Percentiles rank a stretch among this genome's conserved stretches.
Conservation (phyloP, 2,329 filamentous ascomycete species). For the Westerdykella sp. region DNA sequence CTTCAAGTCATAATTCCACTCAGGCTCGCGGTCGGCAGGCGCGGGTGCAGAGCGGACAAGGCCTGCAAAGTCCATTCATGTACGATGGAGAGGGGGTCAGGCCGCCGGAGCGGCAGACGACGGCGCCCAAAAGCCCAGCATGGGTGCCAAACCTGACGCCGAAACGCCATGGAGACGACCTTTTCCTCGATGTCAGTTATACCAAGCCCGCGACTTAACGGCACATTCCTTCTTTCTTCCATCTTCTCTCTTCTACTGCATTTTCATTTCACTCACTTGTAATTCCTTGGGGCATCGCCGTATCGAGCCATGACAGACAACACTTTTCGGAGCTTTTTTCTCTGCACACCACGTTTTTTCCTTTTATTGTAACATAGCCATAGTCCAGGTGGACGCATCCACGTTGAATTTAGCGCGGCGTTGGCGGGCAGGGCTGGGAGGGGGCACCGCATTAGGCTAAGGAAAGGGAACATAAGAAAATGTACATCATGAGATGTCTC, state of each 20-base stretch:
- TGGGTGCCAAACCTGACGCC: slow-evolving; percentile 64
- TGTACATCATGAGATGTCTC: not conserved
- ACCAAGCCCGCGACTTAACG: slow-evolving; percentile 5
- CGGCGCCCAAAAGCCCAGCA: slow-evolving; percentile 40
- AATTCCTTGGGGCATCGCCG: not conserved
- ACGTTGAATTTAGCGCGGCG: not conserved
- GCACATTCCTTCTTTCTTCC: not conserved
- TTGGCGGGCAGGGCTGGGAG: not conserved
- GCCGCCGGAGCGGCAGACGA: slow-evolving; percentile 22
- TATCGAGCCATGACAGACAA: not conserved
- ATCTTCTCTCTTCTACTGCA: not conserved
- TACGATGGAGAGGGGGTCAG: slow-evolving; percentile 18
- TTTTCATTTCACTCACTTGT: not conserved
- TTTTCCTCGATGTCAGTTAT: slow-evolving; percentile 46
- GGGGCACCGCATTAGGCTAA: not conserved
- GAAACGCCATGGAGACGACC: slow-evolving; percentile 58
- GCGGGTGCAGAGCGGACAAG: slow-evolving; percentile 20
- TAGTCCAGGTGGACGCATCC: not conserved
- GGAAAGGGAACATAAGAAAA: not conserved
- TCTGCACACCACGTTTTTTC: not conserved
- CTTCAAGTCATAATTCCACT: slow-evolving; percentile 1
- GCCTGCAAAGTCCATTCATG: slow-evolving; percentile 23
- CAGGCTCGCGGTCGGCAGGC: slow-evolving; percentile 14
- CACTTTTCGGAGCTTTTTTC: not conserved
- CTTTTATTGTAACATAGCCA: not conserved